Conservation (phyloP, 2,329 filamentous ascomycete genomes). For the Rhytidhysteron rufulum region DNA sequence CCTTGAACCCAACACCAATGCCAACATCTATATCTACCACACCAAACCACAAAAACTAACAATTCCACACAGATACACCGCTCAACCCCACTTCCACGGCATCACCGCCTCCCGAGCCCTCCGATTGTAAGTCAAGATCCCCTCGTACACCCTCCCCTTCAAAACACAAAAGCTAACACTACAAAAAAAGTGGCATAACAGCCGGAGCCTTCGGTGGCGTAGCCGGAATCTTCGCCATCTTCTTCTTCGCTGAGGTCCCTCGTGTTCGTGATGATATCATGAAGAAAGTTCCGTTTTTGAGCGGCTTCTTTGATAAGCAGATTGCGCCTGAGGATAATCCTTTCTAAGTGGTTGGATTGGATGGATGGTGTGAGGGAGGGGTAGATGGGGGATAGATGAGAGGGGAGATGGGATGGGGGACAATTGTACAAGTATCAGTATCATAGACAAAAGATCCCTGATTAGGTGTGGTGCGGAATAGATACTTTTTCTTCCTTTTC, state of each 20-base stretch:
- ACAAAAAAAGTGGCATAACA: slow-evolving; percentile 34
- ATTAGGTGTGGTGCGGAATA: no score
- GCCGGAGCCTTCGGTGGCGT: slow-evolving; percentile 55
- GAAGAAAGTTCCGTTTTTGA: slow-evolving; percentile 57
- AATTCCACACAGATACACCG: slow-evolving; percentile 53
- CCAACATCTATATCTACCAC: slow-evolving; percentile 4
- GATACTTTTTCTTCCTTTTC: no score
- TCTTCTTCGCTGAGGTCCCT: slow-evolving; percentile 63
- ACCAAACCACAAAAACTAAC: no score
- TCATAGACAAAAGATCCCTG: no score
- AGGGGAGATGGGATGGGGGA: not conserved
- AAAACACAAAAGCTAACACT: slow-evolving; percentile 7
- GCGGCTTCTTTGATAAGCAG: slow-evolving; percentile 54
- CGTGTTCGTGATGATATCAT: slow-evolving; percentile 60
- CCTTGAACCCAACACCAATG: no score
- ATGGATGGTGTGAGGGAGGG: no score
- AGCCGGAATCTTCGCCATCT: slow-evolving; percentile 57
- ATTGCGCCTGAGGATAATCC: slow-evolving; percentile 62
- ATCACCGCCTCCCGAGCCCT: slow-evolving; percentile 40
- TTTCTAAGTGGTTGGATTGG: no score
- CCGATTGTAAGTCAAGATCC: slow-evolving; percentile 42
- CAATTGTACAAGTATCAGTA: no score
- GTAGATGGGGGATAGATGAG: not conserved
- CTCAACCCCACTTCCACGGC: slow-evolving; percentile 47
- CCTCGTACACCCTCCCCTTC: not conserved